Base-by-base conservation (phyloP, 257 asterid genomes). In the Solanum paucissectum region DNA sequence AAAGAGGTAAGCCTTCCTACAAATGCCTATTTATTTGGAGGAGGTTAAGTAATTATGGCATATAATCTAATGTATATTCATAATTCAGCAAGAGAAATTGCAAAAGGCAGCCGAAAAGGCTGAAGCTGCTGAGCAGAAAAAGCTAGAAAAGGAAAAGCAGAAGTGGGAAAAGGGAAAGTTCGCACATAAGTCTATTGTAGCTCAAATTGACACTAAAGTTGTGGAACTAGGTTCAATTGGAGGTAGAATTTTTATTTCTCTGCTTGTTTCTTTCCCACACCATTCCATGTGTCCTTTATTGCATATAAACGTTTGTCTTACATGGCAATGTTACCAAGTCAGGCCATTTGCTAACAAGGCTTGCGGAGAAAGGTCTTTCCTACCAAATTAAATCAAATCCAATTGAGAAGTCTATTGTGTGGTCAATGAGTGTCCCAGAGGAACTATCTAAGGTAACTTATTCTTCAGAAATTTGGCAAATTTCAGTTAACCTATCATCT, bases 161-260 rank as follows among this genome's bases (percentile, higher is more conserved):
- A 96, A 94, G 91, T 95, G 98, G 98, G 98, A 94, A 88, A 97
- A 93, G 85, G 99, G 98, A 58, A 97, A 95, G 91, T 91, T 91
- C 87, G 98, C 99, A 42, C 88, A 91, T 25, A 95, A 97, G 90
- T 94, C 98, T 72, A 93, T 97, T 92, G 95, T 95, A 88, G 98
- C 99, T 88, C 96, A 94, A 91, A 94, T 97, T 86, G 99, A 97
- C 90, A 90, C 89, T 52, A 94, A 92, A 72, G 97, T 95, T 58
- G 93, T 93, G 84, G 99, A 95, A 90, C 81, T 92, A 79, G 98
- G 98, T 82, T 91, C 98, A 40, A 84, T 97, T 87, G 99, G 96
- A 92, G 99, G 99, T 95, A 91, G 27, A 62, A 11, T 73, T 16
- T 73, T 83, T 79, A 5, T 90, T 72, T 79, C 85, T 89, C 49